Evolutionary conservation across 106 monocot species (phyloP), one percentile per base, ranked within the genome.

Genomic region (Acorus gramineus): DNA sequence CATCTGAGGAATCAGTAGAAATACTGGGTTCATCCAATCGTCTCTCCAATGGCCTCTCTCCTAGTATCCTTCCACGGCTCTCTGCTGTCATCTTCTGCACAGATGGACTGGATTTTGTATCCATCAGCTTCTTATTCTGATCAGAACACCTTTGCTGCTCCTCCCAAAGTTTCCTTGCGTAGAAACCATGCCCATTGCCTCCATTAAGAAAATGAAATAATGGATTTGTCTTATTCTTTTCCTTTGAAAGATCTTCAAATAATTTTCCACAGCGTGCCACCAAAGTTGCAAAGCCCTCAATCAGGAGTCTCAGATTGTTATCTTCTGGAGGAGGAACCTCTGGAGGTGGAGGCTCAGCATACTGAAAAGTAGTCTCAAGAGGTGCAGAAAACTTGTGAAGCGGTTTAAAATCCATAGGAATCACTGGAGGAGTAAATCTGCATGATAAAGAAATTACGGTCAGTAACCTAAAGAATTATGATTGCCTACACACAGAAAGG

Each of bases 151-250:
- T 87, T 54, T 80, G 90, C 66, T 88, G 85, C 59, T 82, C 78
- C 67, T 96, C 96, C 96, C 96, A 96, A 53, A 96, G 68, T 64
- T 83, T 96, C 59, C 91, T 78, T 53, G 69, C 56, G 76, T 96
- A 96, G 66, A 87, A 96, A 66, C 68, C 66, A 66, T 83, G 76
- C 0, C 96, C 96, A 69, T 75, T 82, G 50, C 90, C 90, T 55
- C 82, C 90, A 77, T 3, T 72, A 42, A 96, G 87, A 63, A 96
- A 96, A 70, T 64, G 71, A 70, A 96, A 96, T 46, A 91, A 55
- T 51, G 87, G 87, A 75, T 96, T 96, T 28, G 72, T 61, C 67
- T 70, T 87, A 62, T 91, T 74, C 60, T 88, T 96, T 72, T 96
- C 91, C 63, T 64, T 85, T 42, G 87, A 96, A 5, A 96, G 69